Base-by-base conservation (phyloP, 306 rosid genomes). In the Arachis hypogaea region DNA sequence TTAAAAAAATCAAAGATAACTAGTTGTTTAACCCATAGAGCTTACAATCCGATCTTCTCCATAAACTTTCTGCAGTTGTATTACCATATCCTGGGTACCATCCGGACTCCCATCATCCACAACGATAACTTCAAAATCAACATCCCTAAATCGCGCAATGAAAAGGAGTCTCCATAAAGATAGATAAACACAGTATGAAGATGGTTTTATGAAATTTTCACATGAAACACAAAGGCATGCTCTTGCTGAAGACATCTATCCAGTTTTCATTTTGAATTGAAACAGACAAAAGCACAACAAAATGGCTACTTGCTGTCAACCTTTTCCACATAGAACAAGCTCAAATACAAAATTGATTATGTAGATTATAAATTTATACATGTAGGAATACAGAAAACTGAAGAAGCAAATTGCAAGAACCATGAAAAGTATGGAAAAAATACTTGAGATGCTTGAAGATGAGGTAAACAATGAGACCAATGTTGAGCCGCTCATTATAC, bases 81-180 rank as follows among this genome's bases (percentile, higher is more conserved):
- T 85, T 49, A 94, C 87, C 28, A 88, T 68, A 79, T 89, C 92
- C 75, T 94, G 97, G 74, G 99, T 94, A 68, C 99, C 97, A 77
- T 94, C 99, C 10, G 99, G 99, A 77, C 97, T 92, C 77, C 99
- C 99, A 76, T 94, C 99, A 51, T 91, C 99, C 33, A 91, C 99
- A 5, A 94, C 72, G 67, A 94, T 88, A 42, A 94, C 82, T 86
- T 94, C 99, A 75, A 94, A 89, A 78, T 94, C 93, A 51, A 75
- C 90, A 63, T 87, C 92, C 92, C 98, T 89, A 60, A 60, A 56
- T 65, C 64, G 63, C 44, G 54, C 57, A 77, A 73, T 44, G 74
- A 55, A 60, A 57, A 7, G 3, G 69, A 14, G 47, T 40, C 68
- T 42, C 63, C 22, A 18, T n/a, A 72, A 51, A 47, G 66, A 61